Evolutionary conservation across 305 asterid species (phyloP).

Genomic region (Rubia tinctorum): DNA sequence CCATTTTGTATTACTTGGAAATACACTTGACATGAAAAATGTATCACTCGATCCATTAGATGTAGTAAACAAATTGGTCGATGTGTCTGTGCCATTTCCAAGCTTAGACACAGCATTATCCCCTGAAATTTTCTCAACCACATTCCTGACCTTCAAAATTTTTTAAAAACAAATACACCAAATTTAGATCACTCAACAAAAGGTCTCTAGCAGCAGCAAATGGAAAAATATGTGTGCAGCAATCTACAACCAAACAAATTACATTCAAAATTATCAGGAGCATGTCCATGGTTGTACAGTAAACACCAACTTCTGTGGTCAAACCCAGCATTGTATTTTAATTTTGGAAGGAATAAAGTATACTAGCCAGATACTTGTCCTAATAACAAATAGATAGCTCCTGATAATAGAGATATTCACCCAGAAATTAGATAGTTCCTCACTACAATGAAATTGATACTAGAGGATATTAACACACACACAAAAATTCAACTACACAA

Average conservation of each 20-base stretch:
- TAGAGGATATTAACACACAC: slow-evolving; percentile 14
- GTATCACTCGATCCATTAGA: slow-evolving; percentile 41
- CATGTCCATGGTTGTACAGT: not conserved
- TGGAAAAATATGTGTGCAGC: not conserved
- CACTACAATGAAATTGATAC: slow-evolving; percentile 3
- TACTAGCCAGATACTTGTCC: slow-evolving; percentile 13
- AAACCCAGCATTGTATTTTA: not conserved
- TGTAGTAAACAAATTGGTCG: slow-evolving; percentile 31
- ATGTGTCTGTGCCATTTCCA: slow-evolving; percentile 26
- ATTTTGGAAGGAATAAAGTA: not conserved
- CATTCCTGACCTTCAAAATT: slow-evolving; percentile 42
- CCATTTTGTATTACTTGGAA: slow-evolving; percentile 30
- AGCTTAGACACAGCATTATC: slow-evolving; percentile 25
- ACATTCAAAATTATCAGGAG: not conserved
- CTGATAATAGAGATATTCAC: not conserved
- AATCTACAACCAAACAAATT: not conserved
- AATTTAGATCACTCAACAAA: slow-evolving; percentile 20
- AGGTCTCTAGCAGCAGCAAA: not conserved
- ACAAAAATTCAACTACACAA: not conserved
- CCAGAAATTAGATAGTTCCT: not conserved
- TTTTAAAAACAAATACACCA: slow-evolving; percentile 24
- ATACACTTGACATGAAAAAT: slow-evolving; percentile 38
- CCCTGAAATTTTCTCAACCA: slow-evolving; percentile 32
- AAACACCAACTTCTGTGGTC: not conserved
- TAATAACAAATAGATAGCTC: slow-evolving; percentile 13